These are phyloP conservation scores for Isabelozyma gotoi DNA, from an alignment of 805 yeast genomes.

Conservation along the genomic window DNA sequence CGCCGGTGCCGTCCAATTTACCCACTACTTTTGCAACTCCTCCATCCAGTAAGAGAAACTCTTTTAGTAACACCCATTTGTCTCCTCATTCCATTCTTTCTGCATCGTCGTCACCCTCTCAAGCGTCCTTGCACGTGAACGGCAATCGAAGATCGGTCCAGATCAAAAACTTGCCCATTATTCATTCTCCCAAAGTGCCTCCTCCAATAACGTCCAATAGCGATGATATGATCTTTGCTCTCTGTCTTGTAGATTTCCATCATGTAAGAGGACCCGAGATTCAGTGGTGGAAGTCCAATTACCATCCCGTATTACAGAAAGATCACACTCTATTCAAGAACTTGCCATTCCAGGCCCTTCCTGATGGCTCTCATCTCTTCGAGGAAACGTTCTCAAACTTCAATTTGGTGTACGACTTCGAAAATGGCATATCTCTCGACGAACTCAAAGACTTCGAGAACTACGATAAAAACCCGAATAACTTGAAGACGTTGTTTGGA, in stretches of 20 bases:
- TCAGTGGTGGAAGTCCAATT: constrained; percentile 75
- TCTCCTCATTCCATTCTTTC: no score
- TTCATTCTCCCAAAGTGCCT: constrained; percentile 9
- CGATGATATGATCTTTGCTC: constrained; percentile 63
- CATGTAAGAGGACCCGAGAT: constrained; percentile 92
- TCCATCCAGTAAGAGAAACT: constrained; percentile 1
- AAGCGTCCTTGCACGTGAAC: background rate
- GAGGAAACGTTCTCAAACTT: constrained; percentile 93
- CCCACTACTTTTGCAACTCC: background rate
- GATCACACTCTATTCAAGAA: constrained; percentile 68
- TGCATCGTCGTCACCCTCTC: background rate
- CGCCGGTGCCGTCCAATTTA: background rate
- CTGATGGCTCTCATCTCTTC: constrained; percentile 92
- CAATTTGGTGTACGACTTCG: constrained; percentile 72
- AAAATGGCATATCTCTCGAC: constrained; percentile 45
- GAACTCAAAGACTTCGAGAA: constrained; percentile 33
- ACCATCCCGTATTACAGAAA: constrained; percentile 29
- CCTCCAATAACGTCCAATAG: constrained; percentile 8
- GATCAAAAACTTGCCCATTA: constrained; percentile 37
- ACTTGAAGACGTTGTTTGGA: constrained; percentile 77
- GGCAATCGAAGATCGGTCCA: constrained; percentile 26
- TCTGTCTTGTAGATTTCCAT: constrained; percentile 90
- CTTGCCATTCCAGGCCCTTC: constrained; percentile 90
- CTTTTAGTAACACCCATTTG: no score
- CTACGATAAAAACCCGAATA: constrained; percentile 39